Percentiles rank a stretch among this genome's conserved stretches.
Evolutionary conservation across 1,139 yeast genomes (phyloP).

Genomic region (Saccharomyces hybrid): DNA sequence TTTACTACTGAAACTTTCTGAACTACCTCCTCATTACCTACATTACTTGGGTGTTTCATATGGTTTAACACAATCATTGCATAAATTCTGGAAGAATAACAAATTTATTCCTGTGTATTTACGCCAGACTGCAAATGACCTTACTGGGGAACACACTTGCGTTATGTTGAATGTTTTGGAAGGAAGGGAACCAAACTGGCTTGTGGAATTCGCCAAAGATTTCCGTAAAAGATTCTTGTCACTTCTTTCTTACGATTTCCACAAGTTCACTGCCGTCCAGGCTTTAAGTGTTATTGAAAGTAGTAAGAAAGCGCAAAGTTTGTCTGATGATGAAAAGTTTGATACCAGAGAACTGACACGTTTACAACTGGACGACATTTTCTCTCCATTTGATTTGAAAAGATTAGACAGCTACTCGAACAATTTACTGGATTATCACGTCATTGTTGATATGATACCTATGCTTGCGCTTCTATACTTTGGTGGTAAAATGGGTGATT

Average conservation of each 20-base stretch:
- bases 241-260: constrained; percentile 76
- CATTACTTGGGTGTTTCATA: constrained; percentile 93
- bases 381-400: constrained; percentile 90
- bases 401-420: constrained; percentile 90
- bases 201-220: constrained; percentile 75
- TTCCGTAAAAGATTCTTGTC: constrained; percentile 83
- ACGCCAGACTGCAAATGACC: constrained; percentile 94
- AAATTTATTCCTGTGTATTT: constrained; percentile 84
- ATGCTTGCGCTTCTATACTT: constrained; percentile 63
- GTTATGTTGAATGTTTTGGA: constrained; percentile 78
- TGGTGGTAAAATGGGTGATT: constrained; percentile 47
- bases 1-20: constrained; percentile 71
- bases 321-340: constrained; percentile 13
- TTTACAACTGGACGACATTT: constrained; percentile 53
- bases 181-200: constrained; percentile 64
- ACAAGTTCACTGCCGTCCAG: constrained; percentile 71
- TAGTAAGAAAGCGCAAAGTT: constrained; percentile 34
- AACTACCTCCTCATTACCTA: constrained; percentile 75
- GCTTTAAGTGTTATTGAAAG: constrained; percentile 78
- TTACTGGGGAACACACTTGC: constrained; percentile 95
- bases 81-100: constrained; percentile 86
- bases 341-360: constrained; percentile 33
- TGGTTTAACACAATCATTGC: constrained; percentile 79
- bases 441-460: constrained; percentile 87
- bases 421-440: constrained; percentile 89